A percentile compares a stretch with the other conserved stretches of the same genome.
Conservation (phyloP, 306 rosid genomes). For the Cyclanthera cordifolia region DNA sequence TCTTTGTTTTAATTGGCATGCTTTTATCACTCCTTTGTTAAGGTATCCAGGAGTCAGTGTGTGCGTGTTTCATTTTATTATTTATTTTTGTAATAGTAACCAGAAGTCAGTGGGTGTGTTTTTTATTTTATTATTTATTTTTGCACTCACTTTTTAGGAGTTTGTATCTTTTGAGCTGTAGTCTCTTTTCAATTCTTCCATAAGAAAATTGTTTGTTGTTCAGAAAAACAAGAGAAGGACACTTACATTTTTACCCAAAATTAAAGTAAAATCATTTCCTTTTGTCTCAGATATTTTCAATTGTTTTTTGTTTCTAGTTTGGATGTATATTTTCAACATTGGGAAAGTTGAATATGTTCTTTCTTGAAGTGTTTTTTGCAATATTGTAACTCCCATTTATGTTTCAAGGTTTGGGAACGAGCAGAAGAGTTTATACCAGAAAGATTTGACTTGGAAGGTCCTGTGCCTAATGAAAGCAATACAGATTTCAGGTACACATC, state of each 20-base stretch:
- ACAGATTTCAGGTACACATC: conserved; percentile 66
- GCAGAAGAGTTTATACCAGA: conserved; percentile 90
- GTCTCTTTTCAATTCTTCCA: too few species aligned
- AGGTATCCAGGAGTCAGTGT: too few species aligned
- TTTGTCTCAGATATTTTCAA: neutral
- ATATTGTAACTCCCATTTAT: conserved; percentile 15
- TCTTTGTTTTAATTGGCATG: too few species aligned
- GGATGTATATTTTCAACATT: neutral
- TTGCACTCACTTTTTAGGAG: too few species aligned
- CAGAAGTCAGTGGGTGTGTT: too few species aligned
- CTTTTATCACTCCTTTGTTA: too few species aligned
- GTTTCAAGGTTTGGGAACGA: conserved; percentile 76
- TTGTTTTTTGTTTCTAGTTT: neutral
- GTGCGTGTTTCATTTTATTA: too few species aligned
- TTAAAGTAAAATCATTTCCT: neutral
- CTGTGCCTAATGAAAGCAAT: conserved; percentile 73
- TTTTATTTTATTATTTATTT: too few species aligned
- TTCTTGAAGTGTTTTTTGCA: neutral
- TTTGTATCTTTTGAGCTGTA: too few species aligned
- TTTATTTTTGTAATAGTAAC: too few species aligned
- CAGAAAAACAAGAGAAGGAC: neutral
- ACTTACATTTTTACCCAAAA: neutral
- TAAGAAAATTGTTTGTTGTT: too few species aligned
- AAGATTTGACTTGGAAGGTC: conserved; percentile 73
- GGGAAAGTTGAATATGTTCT: neutral